Evolutionary conservation across 441 rosid species (phyloP).

Genomic region (Syzygium malaccense): DNA sequence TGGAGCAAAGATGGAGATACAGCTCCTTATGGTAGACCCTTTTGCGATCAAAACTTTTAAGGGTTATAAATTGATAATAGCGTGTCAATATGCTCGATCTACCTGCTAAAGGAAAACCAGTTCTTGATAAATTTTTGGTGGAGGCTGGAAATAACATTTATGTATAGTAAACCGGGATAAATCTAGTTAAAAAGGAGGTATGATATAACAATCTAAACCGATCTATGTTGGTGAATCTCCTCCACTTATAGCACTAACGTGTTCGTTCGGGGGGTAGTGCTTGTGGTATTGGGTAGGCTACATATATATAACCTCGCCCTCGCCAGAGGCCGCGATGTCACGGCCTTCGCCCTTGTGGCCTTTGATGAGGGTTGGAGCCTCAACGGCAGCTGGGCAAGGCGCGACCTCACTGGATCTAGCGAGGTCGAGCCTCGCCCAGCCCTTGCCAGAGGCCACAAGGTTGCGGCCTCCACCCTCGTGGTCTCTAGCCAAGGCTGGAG

Average conservation of each 20-base stretch:
- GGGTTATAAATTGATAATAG: neutral
- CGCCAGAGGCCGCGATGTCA: no score
- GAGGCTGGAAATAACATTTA: neutral
- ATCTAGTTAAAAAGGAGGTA: neutral
- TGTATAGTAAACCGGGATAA: neutral
- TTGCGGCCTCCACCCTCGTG: no score
- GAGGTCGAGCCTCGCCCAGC: no score
- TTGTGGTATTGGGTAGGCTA: neutral
- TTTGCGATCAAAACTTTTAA: neutral
- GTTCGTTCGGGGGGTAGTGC: neutral
- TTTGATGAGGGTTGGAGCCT: no score
- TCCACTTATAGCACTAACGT: neutral
- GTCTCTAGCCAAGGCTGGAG: no score
- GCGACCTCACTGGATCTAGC: no score
- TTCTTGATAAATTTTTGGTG: neutral
- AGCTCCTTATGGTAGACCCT: neutral
- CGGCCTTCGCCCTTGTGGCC: no score
- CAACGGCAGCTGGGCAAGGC: rapidly evolving
- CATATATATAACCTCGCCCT: neutral
- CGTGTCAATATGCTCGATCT: neutral
- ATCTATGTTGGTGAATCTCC: neutral
- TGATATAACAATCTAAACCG: rapidly evolving
- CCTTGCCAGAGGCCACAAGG: no score
- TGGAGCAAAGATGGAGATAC: neutral
- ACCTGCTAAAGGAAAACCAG: neutral